Evolutionary conservation across 2,329 filamentous ascomycete genomes (phyloP), one percentile per base, ranked within the genome.

Genomic region (Aureobasidium sp.): DNA sequence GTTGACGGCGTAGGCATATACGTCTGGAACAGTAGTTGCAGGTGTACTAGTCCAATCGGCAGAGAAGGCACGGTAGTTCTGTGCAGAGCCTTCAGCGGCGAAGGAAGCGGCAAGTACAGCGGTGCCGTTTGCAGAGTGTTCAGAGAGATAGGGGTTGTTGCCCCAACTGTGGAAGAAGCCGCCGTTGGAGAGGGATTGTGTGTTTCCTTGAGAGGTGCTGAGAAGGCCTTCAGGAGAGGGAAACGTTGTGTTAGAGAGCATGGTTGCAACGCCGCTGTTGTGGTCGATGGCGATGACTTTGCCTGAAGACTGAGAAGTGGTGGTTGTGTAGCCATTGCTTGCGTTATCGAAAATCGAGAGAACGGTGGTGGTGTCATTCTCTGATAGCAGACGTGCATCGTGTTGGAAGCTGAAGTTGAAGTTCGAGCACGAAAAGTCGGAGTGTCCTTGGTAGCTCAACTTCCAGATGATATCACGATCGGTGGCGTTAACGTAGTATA

Each of bases 161-260:
- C 83, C 82, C 81, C 82, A 85, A 62, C 80, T 80, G 41, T 84
- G 76, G 36, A 85, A 71, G 14, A 78, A 76, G 63, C 83, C 79
- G 34, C 78, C 79, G 53, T 79, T 78, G 0, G 76, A 73, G 0
- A 85, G 74, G 1, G 79, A 65, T 64, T 86, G 82, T 1, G 79
- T 78, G 62, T 76, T 78, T 0, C 78, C 79, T 65, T 80, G 79
- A 0, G 79, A 81, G 37, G 74, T 76, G 37, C 79, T 74, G 0
- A 76, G 70, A 9, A 82, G 71, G 11, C 69, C 67, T 29, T 49
- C 39, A 17, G n/a, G 8, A 6, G 51, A 37, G 5, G 67, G 66
- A 22, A 64, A 64, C 12, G 66, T 62, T 7, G 62, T 67, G 15
- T 65, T 62, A 3, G 60, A 53, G 11, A 67, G 49, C 25, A 68